Conservation (phyloP, 2,329 filamentous ascomycete genomes). For the Diaporthe capsici region DNA sequence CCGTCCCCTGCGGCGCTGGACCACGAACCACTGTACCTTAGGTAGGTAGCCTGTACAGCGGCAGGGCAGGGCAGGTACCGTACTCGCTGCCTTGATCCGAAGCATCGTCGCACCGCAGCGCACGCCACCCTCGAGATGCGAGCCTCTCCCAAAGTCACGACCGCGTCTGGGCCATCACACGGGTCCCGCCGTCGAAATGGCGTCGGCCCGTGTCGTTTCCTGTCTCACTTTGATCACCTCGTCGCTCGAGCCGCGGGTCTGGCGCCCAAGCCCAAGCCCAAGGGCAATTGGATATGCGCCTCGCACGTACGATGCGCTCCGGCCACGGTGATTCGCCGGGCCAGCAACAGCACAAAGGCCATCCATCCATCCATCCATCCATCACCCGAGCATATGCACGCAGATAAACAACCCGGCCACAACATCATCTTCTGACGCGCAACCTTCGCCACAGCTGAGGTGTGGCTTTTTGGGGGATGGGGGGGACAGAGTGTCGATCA, state of each 20-base stretch:
- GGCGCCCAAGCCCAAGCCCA: too few relatives aligned
- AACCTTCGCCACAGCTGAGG: slow-evolving; percentile 15
- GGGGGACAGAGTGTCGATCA: slow-evolving; percentile 15
- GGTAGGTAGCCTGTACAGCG: background rate
- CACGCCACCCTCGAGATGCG: background rate
- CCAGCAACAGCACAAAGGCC: background rate
- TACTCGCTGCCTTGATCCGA: background rate
- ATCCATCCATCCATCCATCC: background rate
- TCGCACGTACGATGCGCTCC: background rate
- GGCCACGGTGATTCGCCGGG: background rate
- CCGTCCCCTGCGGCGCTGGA: slow-evolving; percentile 33
- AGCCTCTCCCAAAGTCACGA: background rate
- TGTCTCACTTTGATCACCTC: background rate
- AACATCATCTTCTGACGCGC: background rate
- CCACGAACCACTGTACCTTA: background rate
- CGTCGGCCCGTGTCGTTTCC: background rate
- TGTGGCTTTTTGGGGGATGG: slow-evolving; percentile 4
- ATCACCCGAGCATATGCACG: background rate
- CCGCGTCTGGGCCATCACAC: background rate
- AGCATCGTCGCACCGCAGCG: slow-evolving; percentile 8
- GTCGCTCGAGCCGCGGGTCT: background rate
- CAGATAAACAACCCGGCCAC: background rate
- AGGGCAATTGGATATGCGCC: background rate
- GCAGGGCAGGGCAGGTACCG: background rate
- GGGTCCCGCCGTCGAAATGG: slow-evolving; percentile 1